A percentile compares a stretch with the other conserved stretches of the same genome.
Conservation (phyloP, 2,329 filamentous ascomycete genomes). For the Aspergillus brasiliensis region DNA sequence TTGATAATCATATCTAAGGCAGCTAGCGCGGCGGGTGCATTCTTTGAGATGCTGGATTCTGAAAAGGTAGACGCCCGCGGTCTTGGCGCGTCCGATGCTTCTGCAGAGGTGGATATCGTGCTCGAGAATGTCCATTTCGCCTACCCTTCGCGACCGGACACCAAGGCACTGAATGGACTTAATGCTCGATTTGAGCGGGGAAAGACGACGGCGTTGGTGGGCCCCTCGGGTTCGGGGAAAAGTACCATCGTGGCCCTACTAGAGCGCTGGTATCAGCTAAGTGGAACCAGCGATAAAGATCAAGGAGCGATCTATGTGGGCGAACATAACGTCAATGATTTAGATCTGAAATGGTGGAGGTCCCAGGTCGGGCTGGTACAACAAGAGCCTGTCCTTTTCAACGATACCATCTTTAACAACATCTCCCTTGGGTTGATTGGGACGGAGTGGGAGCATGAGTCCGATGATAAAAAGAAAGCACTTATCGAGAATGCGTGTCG, state of each 20-base stretch:
- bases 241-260: conserved; percentile 48
- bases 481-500: conserved; percentile 63
- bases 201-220: conserved; percentile 49
- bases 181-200: conserved; percentile 36
- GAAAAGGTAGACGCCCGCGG: conserved; percentile 33
- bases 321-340: conserved; percentile 54
- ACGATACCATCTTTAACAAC: conserved; percentile 65
- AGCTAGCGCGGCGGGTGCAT: conserved; percentile 31
- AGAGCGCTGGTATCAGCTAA: conserved; percentile 46
- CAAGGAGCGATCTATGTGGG: conserved; percentile 57
- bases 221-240: conserved; percentile 50
- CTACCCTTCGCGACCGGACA: conserved; percentile 58
- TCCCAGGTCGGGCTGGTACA: conserved; percentile 65
- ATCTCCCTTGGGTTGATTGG: conserved; percentile 59
- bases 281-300: background rate
- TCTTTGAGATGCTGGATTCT: conserved; percentile 38
- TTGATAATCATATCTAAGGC: conserved; percentile 41
- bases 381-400: conserved; percentile 70
- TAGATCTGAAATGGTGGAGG: conserved; percentile 65
- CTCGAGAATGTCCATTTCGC: conserved; percentile 70
- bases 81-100: conserved; percentile 54
- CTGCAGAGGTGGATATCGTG: conserved; percentile 56
- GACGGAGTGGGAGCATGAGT: conserved; percentile 37
- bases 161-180: conserved; percentile 39
- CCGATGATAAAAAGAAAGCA: conserved; percentile 46